Evolutionary conservation across 2,329 filamentous ascomycete genomes (phyloP).

Genomic region (Gliomastix tumulicola): DNA sequence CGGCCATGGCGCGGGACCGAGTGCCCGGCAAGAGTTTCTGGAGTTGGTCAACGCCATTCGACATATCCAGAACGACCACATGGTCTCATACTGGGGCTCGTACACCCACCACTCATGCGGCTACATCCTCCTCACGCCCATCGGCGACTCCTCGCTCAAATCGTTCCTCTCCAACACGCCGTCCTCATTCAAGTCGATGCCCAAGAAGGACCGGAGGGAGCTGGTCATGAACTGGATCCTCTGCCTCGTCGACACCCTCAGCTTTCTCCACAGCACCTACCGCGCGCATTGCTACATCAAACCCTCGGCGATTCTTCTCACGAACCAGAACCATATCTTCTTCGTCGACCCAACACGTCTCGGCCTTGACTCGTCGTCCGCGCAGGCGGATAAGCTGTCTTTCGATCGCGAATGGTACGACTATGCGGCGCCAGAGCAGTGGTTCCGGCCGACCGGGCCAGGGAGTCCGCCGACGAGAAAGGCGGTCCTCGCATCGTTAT

Average conservation of each 20-base stretch:
- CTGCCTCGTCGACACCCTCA: slow-evolving; percentile 62
- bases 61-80: slow-evolving; percentile 57
- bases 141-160: slow-evolving; percentile 59
- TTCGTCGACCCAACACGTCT: slow-evolving; percentile 55
- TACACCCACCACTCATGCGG: slow-evolving; percentile 59
- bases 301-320: slow-evolving; percentile 63
- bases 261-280: slow-evolving; percentile 58
- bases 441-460: slow-evolving; percentile 34
- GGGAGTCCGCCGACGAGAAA: slow-evolving; percentile 22
- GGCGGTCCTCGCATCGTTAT: slow-evolving; percentile 18
- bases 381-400: slow-evolving; percentile 33
- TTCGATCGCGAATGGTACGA: slow-evolving; percentile 66
- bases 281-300: slow-evolving; percentile 62
- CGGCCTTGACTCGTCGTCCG: slow-evolving; percentile 31
- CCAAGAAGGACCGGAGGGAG: slow-evolving; percentile 51
- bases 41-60: slow-evolving; percentile 53
- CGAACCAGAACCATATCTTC: slow-evolving; percentile 58
- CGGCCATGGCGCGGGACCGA: slow-evolving; percentile 15
- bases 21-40: slow-evolving; percentile 45
- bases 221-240: slow-evolving; percentile 68
- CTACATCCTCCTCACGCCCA: slow-evolving; percentile 61
- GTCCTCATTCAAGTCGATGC: slow-evolving; percentile 51
- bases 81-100: slow-evolving; percentile 65
- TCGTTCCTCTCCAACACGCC: slow-evolving; percentile 60
- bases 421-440: slow-evolving; percentile 65